Evolutionary conservation across 768 basidiomycete species (phyloP), one percentile per base, ranked within the genome.

Genomic region (Podaxis sp.): DNA sequence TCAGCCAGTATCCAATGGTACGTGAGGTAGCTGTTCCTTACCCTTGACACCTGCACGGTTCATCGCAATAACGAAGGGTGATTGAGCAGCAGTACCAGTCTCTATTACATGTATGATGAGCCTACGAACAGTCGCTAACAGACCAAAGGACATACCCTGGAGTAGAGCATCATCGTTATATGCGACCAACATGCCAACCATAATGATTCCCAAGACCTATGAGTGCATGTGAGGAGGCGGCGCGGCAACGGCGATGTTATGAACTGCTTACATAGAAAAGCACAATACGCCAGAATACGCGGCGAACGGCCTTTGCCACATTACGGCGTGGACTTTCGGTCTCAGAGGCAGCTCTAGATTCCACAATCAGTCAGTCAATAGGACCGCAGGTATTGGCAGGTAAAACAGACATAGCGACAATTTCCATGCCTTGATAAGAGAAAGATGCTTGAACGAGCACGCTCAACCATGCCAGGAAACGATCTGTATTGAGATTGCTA

Each of bases 1-100:
- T 15, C 26, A 8, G 37, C 26, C 37, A 44, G 26, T 40, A 7
- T 41, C 49, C 11, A 24, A 12, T 28, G 20, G 11, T 15, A 8
- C 24, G 1, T 24, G 4, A 50, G 26, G 20, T 51, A 33, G 17
- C 20, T 54, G 38, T 37, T 51, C 40, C 67, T 5, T 46, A 82
- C 82, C 85, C 76, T 84, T 86, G 70, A 93, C 84, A 11, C 91
- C 89, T 0, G 90, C 88, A 44, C 82, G 80, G 50, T 76, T 81
- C 66, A 95, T 87, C 20, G 91, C 93, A 65, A 95, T 88, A 59
- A 95, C 93, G 74, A 91, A 96, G 2, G 93, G 93, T 3, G 91
- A 93, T 57, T 87, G 72, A 0, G 88, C 85, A n/a, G 91, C 92
- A 50, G 83, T 90, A 55, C 85, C 84, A 28, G 78, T 70, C 2